A percentile compares a stretch with the other conserved stretches of the same genome.
Evolutionary conservation across 257 asterid species (phyloP).

Genomic region (Nicotiana sylvestris): DNA sequence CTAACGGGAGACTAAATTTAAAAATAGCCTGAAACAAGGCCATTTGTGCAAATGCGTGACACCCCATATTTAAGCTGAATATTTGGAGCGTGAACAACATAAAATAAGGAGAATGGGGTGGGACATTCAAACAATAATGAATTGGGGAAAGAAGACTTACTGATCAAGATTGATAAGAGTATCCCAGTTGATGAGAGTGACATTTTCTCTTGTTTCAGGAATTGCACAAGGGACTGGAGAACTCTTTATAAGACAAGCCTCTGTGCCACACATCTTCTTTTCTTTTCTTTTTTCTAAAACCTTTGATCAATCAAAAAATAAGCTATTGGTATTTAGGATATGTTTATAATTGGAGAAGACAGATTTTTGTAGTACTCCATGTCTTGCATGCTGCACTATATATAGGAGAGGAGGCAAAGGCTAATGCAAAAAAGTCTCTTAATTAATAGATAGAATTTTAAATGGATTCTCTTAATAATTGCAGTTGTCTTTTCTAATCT

Average conservation of each 20-base stretch:
- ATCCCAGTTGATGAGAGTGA: neutral
- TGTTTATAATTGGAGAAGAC: neutral
- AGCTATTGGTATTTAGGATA: neutral
- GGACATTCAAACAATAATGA: neutral
- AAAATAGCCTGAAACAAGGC: neutral
- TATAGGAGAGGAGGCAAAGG: neutral
- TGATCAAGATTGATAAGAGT: conserved; percentile 54
- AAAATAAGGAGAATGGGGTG: neutral
- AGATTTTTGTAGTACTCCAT: neutral
- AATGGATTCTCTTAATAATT: neutral
- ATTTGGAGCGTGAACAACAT: neutral
- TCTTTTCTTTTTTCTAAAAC: neutral
- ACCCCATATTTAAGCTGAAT: neutral
- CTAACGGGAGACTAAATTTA: too few relatives aligned
- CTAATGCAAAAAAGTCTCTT: neutral
- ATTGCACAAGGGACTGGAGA: conserved; percentile 8
- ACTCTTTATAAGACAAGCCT: conserved; percentile 18
- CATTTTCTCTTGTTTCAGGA: conserved; percentile 16
- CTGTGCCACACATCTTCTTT: conserved; percentile 43
- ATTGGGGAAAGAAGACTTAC: conserved; percentile 29
- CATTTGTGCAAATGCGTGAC: too few relatives aligned
- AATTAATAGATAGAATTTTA: neutral
- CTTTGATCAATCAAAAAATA: neutral
- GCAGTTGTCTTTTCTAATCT: neutral
- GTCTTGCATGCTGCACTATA: neutral